These are phyloP conservation scores for Alliaria petiolata DNA, from an alignment of 345 rosid species.

Conservation along the genomic window DNA sequence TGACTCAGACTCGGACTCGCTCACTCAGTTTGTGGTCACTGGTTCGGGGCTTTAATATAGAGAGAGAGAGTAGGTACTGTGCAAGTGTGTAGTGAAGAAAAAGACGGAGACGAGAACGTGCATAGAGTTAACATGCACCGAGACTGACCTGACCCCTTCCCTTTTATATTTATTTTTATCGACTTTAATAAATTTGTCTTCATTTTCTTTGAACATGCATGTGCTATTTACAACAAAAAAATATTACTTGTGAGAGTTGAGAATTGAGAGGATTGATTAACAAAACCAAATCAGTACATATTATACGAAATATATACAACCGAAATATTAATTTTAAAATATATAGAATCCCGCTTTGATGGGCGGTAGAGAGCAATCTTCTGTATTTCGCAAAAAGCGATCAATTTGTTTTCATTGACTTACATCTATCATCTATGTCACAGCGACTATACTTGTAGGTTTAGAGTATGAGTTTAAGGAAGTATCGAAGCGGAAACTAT, in stretches of 20 bases:
- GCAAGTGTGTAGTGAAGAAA: conserved; percentile 5
- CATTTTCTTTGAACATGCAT: conserved; percentile 19
- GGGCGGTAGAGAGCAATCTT: background rate
- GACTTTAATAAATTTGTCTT: background rate
- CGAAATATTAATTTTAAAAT: background rate
- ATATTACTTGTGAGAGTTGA: background rate
- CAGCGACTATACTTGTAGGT: too few species aligned
- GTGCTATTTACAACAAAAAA: background rate
- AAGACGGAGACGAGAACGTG: conserved; percentile 30
- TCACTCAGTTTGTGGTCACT: conserved; percentile 13
- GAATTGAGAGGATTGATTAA: background rate
- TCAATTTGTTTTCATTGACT: background rate
- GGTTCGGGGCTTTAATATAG: conserved; percentile 18
- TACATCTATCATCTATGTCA: background rate
- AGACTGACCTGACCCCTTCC: conserved; percentile 21
- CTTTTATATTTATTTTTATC: background rate
- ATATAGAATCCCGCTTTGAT: background rate
- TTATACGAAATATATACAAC: background rate
- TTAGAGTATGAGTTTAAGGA: background rate
- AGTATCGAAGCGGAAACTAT: background rate
- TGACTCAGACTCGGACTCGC: background rate
- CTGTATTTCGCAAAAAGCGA: background rate
- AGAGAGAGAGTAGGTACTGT: background rate
- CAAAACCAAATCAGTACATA: background rate
- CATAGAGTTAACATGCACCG: conserved; percentile 30